phyloP scores from a whole-genome alignment of 441 rosid genomes.

The Syzygium malaccense region DNA sequence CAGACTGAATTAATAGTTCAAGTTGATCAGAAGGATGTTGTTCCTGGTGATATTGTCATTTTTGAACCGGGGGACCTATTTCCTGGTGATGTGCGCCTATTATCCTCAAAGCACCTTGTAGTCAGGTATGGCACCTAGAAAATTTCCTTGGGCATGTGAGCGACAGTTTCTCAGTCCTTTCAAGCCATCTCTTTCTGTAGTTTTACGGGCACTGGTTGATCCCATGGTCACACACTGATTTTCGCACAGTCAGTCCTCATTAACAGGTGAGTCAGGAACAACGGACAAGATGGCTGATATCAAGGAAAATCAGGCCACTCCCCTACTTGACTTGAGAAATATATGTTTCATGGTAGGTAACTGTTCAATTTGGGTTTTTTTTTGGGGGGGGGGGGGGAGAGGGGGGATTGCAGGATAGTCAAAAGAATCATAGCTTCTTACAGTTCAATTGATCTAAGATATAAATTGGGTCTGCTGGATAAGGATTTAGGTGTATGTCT shows the following conservation, averaged over 20 bases:
- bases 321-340: slow-evolving; percentile 57
- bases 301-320: slow-evolving; percentile 45
- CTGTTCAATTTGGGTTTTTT: background rate
- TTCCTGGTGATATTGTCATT: slow-evolving; percentile 66
- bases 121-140: slow-evolving; percentile 38
- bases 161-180: background rate
- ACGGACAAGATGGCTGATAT: slow-evolving; percentile 49
- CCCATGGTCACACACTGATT: slow-evolving; percentile 15
- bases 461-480: background rate
- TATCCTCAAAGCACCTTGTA: slow-evolving; percentile 55
- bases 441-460: background rate
- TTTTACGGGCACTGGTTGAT: slow-evolving; percentile 2
- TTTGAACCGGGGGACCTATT: slow-evolving; percentile 75
- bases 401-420: background rate
- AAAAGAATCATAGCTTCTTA: background rate
- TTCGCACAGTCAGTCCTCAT: slow-evolving; percentile 62
- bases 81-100: slow-evolving; percentile 67
- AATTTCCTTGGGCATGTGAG: background rate
- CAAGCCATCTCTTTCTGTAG: background rate
- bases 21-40: slow-evolving; percentile 67
- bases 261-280: slow-evolving; percentile 61
- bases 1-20: slow-evolving; percentile 66
- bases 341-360: slow-evolving; percentile 62
- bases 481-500: background rate
- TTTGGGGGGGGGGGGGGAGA: background rate